phyloP scores from a whole-genome alignment of 148 eudicot genomes.

The Polygonum aviculare region DNA sequence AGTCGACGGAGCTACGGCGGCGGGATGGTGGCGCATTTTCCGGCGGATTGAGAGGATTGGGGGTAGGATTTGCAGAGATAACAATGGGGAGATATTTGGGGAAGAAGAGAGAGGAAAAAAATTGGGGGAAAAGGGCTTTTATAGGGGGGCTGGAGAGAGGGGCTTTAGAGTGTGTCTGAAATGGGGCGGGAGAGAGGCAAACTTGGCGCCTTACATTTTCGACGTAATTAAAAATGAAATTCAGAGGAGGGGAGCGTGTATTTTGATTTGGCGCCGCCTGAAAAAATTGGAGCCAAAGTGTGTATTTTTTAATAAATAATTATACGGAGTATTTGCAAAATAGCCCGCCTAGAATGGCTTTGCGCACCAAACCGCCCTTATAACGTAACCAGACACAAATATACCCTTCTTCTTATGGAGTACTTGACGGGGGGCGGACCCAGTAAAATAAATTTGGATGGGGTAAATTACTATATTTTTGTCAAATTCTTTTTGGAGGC shows the following conservation, averaged over 20 bases:
- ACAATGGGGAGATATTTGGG: not conserved
- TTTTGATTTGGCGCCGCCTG: not conserved
- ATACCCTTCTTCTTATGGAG: too few relatives aligned
- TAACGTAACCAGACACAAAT: too few relatives aligned
- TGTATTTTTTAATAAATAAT: too few relatives aligned
- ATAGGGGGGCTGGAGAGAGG: not conserved
- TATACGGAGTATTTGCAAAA: too few relatives aligned
- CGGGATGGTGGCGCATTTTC: conserved; percentile 36
- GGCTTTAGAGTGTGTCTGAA: not conserved
- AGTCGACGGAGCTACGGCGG: conserved; percentile 16
- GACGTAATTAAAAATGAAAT: not conserved
- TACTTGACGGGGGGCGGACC: too few relatives aligned
- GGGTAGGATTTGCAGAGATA: not conserved
- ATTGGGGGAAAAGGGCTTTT: not conserved
- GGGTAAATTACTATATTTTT: too few relatives aligned
- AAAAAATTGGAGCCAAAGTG: not conserved
- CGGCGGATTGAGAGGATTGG: not conserved
- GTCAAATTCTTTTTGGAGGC: too few relatives aligned
- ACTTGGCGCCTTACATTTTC: not conserved
- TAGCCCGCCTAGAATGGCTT: too few relatives aligned
- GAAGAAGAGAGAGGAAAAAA: not conserved
- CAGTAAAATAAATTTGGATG: too few relatives aligned
- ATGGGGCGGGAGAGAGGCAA: not conserved
- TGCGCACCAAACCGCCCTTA: too few relatives aligned
- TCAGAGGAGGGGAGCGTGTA: not conserved